These are phyloP conservation scores for Mycena epipterygia DNA, from an alignment of 768 basidiomycete genomes.

Conservation along the genomic window DNA sequence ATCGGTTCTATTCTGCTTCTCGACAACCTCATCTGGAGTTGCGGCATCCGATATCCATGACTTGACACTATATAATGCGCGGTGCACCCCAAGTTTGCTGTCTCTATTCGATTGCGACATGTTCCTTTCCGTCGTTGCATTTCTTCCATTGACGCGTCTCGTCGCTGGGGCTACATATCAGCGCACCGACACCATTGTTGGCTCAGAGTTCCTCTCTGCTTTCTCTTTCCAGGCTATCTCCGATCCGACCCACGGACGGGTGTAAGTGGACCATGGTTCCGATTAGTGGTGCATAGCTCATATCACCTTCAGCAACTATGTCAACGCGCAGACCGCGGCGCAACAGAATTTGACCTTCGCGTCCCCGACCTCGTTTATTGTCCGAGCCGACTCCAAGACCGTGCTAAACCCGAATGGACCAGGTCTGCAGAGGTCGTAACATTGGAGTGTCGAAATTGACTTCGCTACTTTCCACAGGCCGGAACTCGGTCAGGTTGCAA, in stretches of 20 bases:
- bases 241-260: slow-evolving; percentile 78
- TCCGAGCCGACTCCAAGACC: slow-evolving; percentile 69
- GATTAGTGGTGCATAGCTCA: not conserved
- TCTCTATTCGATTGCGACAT: not conserved
- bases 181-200: slow-evolving; percentile 59
- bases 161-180: slow-evolving; percentile 61
- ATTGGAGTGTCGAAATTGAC: not conserved
- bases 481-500: slow-evolving; percentile 69
- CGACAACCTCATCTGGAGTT: too few species aligned
- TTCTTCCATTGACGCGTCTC: slow-evolving; percentile 32
- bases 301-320: slow-evolving; percentile 55
- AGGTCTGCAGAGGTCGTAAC: slow-evolving; percentile 44
- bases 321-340: slow-evolving; percentile 62
- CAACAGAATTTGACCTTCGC: slow-evolving; percentile 71
- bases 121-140: slow-evolving; percentile 21
- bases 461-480: slow-evolving; percentile 26
- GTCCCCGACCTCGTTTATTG: slow-evolving; percentile 63
- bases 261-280: slow-evolving; percentile 52
- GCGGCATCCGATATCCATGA: too few species aligned
- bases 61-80: too few species aligned
- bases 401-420: slow-evolving; percentile 60
- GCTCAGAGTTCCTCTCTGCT: slow-evolving; percentile 62
- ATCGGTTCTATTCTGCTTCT: too few species aligned
- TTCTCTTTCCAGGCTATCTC: slow-evolving; percentile 64
- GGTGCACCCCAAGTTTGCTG: too few species aligned